Evolutionary conservation across 768 basidiomycete genomes (phyloP).

Genomic region (Candolleomyces eurysporus): DNA sequence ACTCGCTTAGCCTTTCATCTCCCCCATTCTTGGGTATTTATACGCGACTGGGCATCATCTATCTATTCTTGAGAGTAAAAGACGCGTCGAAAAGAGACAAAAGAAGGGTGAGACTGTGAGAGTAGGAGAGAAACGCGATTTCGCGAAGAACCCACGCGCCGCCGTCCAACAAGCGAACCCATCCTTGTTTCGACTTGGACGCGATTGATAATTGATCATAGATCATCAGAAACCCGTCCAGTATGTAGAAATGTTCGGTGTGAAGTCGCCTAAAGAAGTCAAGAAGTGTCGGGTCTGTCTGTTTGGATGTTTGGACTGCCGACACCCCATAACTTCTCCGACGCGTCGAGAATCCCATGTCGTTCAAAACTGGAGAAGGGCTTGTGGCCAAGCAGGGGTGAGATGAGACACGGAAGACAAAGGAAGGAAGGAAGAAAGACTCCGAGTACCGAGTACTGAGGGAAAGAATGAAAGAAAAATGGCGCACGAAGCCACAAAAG

Average conservation of each 20-base stretch:
- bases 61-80: neutral
- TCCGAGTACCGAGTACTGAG: too few species aligned
- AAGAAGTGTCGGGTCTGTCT: neutral
- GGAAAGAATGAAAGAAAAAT: too few species aligned
- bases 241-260: too few species aligned
- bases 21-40: neutral
- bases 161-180: too few species aligned
- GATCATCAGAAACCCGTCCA: too few species aligned
- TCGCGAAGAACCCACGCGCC: neutral
- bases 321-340: neutral
- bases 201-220: too few species aligned
- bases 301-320: neutral
- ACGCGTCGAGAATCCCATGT: neutral
- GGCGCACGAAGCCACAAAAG: too few species aligned
- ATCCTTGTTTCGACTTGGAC: too few species aligned
- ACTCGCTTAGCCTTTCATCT: neutral
- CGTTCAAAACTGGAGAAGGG: neutral
- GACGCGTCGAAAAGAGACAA: neutral
- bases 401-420: neutral
- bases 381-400: neutral
- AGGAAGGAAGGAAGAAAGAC: neutral
- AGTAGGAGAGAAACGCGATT: neutral
- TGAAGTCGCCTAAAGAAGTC: neutral
- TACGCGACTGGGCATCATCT: neutral
- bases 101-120: neutral